phyloP scores from a whole-genome alignment of 2,329 filamentous ascomycete genomes.

The Claviceps monticola region DNA sequence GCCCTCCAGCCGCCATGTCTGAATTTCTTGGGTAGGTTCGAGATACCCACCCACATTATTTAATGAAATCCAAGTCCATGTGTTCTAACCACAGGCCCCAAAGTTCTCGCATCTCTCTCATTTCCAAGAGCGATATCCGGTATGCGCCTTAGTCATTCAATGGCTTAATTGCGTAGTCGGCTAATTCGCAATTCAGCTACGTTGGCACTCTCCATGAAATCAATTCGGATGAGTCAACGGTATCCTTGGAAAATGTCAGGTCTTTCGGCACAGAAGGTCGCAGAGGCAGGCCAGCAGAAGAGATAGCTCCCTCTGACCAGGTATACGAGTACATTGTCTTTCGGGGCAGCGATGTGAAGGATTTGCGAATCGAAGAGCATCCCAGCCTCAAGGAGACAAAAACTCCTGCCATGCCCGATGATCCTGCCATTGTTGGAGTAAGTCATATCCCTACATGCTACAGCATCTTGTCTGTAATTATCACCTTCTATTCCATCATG shows the following conservation, averaged over 20 bases:
- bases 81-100: conserved; percentile 2
- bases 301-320: conserved; percentile 71
- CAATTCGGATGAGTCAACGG: conserved; percentile 92
- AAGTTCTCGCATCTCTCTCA: conserved; percentile 88
- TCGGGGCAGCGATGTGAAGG: conserved; percentile 95
- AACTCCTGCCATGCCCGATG: conserved; percentile 70
- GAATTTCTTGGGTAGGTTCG: conserved; percentile 43
- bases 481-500: conserved; percentile 36
- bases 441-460: conserved; percentile 32
- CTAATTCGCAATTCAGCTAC: conserved; percentile 50
- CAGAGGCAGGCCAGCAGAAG: conserved; percentile 61
- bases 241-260: conserved; percentile 89
- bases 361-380: conserved; percentile 81
- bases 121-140: conserved; percentile 96
- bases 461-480: conserved; percentile 3
- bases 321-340: conserved; percentile 99
- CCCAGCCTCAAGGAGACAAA: conserved; percentile 61
- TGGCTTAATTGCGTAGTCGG: conserved; percentile 6
- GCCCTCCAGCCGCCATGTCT: conserved; percentile 31
- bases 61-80: neutral
- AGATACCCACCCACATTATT: neutral
- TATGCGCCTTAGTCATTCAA: conserved; percentile 31
- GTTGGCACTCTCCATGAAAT: conserved; percentile 94
- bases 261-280: conserved; percentile 92
- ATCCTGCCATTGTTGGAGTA: conserved; percentile 94